These are phyloP conservation scores for Pseudogymnoascus sp. DNA, from an alignment of 2,329 filamentous ascomycete species.

Conservation along the genomic window DNA sequence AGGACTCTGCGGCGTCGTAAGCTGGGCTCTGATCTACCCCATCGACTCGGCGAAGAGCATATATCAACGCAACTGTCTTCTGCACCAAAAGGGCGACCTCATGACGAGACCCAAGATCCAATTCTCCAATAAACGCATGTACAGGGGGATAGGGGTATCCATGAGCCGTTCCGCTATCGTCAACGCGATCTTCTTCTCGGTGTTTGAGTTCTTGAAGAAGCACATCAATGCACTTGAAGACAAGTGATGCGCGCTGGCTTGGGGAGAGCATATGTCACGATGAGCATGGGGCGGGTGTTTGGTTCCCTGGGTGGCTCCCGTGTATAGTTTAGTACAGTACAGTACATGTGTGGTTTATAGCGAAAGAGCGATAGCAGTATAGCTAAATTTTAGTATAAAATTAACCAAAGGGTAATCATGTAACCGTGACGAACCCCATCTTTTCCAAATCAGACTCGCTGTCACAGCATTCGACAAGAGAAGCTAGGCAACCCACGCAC, in stretches of 20 bases:
- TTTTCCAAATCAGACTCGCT: not conserved
- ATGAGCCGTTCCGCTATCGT: slow-evolving; percentile 77
- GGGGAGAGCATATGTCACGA: slow-evolving; percentile 1
- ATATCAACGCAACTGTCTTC: slow-evolving; percentile 75
- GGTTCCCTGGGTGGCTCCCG: not conserved
- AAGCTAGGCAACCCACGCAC: not conserved
- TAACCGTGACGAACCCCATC: not conserved
- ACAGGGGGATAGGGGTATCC: slow-evolving; percentile 74
- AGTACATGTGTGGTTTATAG: not conserved
- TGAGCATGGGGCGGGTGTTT: slow-evolving; percentile 1
- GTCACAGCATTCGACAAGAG: not conserved
- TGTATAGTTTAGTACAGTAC: slow-evolving; percentile 1
- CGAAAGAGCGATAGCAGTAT: not conserved
- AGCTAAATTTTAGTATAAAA: not conserved
- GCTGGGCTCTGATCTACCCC: slow-evolving; percentile 62
- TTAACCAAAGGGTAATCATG: not conserved
- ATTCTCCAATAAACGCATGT: slow-evolving; percentile 73
- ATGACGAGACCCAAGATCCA: slow-evolving; percentile 67
- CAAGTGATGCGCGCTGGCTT: slow-evolving; percentile 13
- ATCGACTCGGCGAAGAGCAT: slow-evolving; percentile 81
- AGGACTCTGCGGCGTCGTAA: slow-evolving; percentile 74
- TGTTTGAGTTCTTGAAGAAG: slow-evolving; percentile 78
- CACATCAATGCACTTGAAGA: slow-evolving; percentile 35
- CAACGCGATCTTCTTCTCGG: slow-evolving; percentile 86
- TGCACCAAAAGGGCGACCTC: slow-evolving; percentile 58